Evolutionary conservation across 2,329 filamentous ascomycete genomes (phyloP).

Genomic region (Pleurostoma richardsiae): DNA sequence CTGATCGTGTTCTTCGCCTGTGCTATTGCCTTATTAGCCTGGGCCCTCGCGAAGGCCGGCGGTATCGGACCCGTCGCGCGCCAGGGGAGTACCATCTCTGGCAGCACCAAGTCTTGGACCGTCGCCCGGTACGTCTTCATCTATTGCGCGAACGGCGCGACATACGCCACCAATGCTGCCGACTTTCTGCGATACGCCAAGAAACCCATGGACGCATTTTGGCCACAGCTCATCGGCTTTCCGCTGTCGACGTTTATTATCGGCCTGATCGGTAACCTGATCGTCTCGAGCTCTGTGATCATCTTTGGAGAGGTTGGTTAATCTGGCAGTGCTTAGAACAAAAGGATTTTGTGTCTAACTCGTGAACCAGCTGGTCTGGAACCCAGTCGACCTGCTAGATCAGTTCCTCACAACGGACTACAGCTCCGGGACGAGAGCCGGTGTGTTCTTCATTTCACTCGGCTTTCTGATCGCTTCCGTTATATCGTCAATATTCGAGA

Average conservation of each 20-base stretch:
- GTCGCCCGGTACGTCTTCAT: constrained; percentile 24
- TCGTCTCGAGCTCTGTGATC: constrained; percentile 15
- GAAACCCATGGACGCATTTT: constrained; percentile 28
- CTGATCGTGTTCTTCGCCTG: background rate
- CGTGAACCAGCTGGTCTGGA: constrained; percentile 17
- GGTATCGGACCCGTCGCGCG: constrained; percentile 16
- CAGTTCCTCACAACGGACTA: constrained; percentile 28
- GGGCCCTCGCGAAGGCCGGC: constrained; percentile 26
- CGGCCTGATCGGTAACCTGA: constrained; percentile 26
- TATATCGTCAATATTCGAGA: constrained; percentile 34
- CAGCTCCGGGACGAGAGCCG: constrained; percentile 19
- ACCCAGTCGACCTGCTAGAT: constrained; percentile 27
- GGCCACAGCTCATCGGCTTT: constrained; percentile 29
- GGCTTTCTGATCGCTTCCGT: constrained; percentile 26
- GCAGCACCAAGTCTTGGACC: constrained; percentile 23
- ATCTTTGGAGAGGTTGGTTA: background rate
- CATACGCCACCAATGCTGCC: constrained; percentile 26
- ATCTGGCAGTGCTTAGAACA: background rate
- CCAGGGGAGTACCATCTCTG: constrained; percentile 20
- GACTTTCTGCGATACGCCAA: constrained; percentile 32
- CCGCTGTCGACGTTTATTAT: constrained; percentile 26
- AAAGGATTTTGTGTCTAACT: background rate
- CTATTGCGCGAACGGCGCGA: constrained; percentile 20
- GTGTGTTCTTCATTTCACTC: constrained; percentile 23
- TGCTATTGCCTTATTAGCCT: constrained; percentile 7